Percentiles rank a stretch among this genome's conserved stretches.
Conservation (phyloP, 305 asterid genomes). For the Striga hermonthica region DNA sequence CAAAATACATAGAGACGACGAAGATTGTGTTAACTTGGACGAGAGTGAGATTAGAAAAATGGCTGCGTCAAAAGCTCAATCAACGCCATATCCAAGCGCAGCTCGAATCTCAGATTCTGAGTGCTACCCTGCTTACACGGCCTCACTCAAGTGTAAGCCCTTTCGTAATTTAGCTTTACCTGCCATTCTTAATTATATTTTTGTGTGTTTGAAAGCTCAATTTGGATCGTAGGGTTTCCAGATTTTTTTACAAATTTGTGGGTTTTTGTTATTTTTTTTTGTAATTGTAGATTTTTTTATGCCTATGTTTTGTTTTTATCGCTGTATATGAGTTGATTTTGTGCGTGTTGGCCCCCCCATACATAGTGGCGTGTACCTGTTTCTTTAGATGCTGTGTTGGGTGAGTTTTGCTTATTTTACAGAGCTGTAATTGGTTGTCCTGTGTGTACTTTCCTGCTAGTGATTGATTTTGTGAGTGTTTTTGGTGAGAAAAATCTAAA, state of each 20-base stretch:
- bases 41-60: slow-evolving; percentile 26
- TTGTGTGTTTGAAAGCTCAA: neutral
- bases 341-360: too few species aligned
- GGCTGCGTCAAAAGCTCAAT: slow-evolving; percentile 58
- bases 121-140: slow-evolving; percentile 75
- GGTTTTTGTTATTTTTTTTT: neutral
- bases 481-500: too few species aligned
- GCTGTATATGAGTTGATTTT: too few species aligned
- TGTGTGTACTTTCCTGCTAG: too few species aligned
- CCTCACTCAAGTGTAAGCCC: slow-evolving; percentile 84
- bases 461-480: too few species aligned
- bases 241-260: neutral
- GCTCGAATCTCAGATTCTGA: slow-evolving; percentile 76
- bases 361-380: too few species aligned
- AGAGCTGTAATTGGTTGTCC: too few species aligned
- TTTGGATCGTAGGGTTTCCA: slow-evolving; percentile 3
- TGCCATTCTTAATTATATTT: neutral
- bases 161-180: neutral
- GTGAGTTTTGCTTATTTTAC: too few species aligned
- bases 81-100: slow-evolving; percentile 68
- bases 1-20: neutral
- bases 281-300: neutral
- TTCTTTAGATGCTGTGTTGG: too few species aligned
- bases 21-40: neutral
- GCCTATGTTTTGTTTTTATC: too few species aligned